These are phyloP conservation scores for Lachnellula suecica DNA, from an alignment of 2,329 filamentous ascomycete genomes.

Conservation along the genomic window DNA sequence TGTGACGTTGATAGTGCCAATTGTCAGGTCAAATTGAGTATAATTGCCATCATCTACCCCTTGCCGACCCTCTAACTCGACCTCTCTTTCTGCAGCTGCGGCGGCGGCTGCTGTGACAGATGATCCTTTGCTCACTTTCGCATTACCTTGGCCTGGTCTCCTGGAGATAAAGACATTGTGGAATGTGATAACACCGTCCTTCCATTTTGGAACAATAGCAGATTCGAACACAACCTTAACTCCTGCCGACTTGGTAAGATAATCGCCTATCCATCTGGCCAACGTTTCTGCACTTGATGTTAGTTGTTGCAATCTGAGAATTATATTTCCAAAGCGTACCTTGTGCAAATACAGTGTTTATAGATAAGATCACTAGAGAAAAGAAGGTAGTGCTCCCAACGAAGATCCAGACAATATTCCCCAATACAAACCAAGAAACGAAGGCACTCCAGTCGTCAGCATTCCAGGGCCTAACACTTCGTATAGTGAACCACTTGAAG, in stretches of 20 bases:
- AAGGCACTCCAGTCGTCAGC: slow-evolving; percentile 95
- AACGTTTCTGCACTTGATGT: slow-evolving; percentile 67
- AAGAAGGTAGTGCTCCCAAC: slow-evolving; percentile 97
- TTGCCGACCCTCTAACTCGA: slow-evolving; percentile 43
- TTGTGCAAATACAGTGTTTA: slow-evolving; percentile 97
- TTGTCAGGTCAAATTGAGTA: slow-evolving; percentile 93
- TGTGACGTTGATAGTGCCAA: slow-evolving; percentile 94
- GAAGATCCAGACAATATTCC: slow-evolving; percentile 93
- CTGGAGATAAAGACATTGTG: slow-evolving; percentile 95
- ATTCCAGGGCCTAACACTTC: slow-evolving; percentile 92
- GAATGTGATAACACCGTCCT: slow-evolving; percentile 92
- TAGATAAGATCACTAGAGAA: slow-evolving; percentile 82
- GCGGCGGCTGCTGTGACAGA: slow-evolving; percentile 80
- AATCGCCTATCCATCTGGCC: slow-evolving; percentile 91
- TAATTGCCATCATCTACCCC: slow-evolving; percentile 75
- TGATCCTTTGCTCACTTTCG: slow-evolving; percentile 90
- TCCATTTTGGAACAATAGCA: slow-evolving; percentile 95
- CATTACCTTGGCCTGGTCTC: slow-evolving; percentile 76
- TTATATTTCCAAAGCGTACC: slow-evolving; percentile 48
- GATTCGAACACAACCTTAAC: slow-evolving; percentile 96
- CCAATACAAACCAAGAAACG: slow-evolving; percentile 90
- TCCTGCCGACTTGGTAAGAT: slow-evolving; percentile 89
- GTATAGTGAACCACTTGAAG: slow-evolving; percentile 97
- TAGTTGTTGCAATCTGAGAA: slow-evolving; percentile 12
- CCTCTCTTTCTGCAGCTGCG: slow-evolving; percentile 69